These are phyloP conservation scores for Phialocephala subalpina DNA, from an alignment of 2,329 filamentous ascomycete species.

Conservation along the genomic window DNA sequence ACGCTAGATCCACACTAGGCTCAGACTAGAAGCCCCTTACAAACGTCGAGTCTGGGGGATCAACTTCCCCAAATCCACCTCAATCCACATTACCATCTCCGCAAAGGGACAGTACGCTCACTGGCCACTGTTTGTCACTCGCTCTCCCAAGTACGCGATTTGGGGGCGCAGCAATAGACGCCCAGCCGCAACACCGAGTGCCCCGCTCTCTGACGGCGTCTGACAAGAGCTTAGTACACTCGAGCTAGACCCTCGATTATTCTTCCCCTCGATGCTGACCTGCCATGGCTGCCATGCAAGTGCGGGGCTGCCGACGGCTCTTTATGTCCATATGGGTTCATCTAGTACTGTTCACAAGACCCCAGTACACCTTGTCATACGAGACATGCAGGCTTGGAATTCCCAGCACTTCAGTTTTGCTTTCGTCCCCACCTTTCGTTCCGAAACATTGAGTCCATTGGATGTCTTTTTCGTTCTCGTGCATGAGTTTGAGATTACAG, in stretches of 20 bases:
- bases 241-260: neutral
- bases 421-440: neutral
- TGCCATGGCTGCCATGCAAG: neutral
- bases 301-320: neutral
- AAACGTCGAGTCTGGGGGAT: neutral
- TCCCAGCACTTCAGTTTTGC: neutral
- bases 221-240: slow-evolving; percentile 11
- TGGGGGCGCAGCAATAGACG: slow-evolving; percentile 14
- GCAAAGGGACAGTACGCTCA: neutral
- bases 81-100: neutral
- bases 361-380: neutral
- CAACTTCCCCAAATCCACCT: neutral
- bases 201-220: slow-evolving; percentile 9
- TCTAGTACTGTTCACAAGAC: neutral
- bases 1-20: neutral
- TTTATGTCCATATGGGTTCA: neutral
- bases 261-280: neutral
- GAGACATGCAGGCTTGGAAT: neutral
- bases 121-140: too few species aligned
- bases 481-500: neutral
- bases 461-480: neutral
- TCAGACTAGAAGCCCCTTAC: neutral
- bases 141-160: neutral
- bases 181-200: slow-evolving; percentile 10
- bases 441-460: neutral